A percentile compares a stretch with the other conserved stretches of the same genome.
These are phyloP conservation scores for Erysimum cheiranthoides DNA, from an alignment of 345 rosid genomes.

Conservation along the genomic window DNA sequence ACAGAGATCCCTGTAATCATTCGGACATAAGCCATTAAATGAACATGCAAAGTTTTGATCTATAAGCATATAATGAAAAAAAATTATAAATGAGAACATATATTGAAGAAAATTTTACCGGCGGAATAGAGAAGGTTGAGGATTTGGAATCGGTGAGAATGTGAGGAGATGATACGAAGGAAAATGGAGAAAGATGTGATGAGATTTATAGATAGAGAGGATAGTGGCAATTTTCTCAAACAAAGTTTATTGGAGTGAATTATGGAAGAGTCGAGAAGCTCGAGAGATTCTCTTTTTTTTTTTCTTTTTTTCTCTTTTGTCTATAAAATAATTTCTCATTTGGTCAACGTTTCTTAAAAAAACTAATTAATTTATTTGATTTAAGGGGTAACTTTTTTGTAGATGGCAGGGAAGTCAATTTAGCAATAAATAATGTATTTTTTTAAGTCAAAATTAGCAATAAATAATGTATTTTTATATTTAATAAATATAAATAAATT, in stretches of 20 bases:
- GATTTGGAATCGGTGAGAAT: not conserved
- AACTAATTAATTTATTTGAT: no score
- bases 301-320: not conserved
- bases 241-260: not conserved
- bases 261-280: conserved; percentile 32
- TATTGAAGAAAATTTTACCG: not conserved
- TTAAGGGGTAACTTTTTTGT: no score
- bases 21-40: not conserved
- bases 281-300: not conserved
- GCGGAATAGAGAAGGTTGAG: not conserved
- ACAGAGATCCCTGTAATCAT: conserved; percentile 29
- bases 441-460: no score
- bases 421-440: no score
- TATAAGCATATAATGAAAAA: not conserved
- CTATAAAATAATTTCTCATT: no score
- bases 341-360: no score
- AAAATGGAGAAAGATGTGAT: not conserved
- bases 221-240: not conserved
- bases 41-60: not conserved
- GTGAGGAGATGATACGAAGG: conserved; percentile 4
- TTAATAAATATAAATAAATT: no score
- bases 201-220: not conserved
- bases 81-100: no score
- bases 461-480: no score
- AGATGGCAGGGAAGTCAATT: no score